A percentile compares a stretch with the other conserved stretches of the same genome.
phyloP scores from a whole-genome alignment of 352 stramenopile genomes.

The Aphanomyces astaci region DNA sequence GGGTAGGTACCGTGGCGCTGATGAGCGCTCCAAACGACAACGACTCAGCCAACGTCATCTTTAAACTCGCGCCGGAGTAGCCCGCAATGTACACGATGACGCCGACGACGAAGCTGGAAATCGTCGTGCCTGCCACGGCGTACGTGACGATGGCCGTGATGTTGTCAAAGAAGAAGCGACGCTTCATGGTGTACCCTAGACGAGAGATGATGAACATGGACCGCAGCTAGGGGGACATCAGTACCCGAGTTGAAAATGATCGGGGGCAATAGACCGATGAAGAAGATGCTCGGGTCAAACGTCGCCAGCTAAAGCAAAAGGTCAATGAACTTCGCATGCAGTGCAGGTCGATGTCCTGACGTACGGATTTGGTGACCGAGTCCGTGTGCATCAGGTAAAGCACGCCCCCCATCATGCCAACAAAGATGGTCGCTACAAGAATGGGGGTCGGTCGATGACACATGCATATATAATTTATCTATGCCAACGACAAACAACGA shows the following conservation, averaged over 20 bases:
- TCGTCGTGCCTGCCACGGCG: slow-evolving; percentile 84
- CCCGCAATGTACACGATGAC: slow-evolving; percentile 64
- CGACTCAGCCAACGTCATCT: slow-evolving; percentile 80
- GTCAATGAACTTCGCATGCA: no score
- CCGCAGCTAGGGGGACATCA: background rate
- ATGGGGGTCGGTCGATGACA: background rate
- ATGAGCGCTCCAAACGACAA: slow-evolving; percentile 90
- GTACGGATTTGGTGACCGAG: slow-evolving; percentile 20
- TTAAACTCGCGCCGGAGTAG: slow-evolving; percentile 52
- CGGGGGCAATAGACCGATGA: slow-evolving; percentile 86
- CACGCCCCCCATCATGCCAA: slow-evolving; percentile 17
- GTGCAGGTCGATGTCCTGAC: background rate
- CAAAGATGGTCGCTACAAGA: slow-evolving; percentile 20
- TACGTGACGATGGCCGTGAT: slow-evolving; percentile 85
- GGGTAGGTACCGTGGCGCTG: slow-evolving; percentile 56
- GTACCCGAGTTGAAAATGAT: slow-evolving; percentile 92
- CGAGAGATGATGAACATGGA: background rate
- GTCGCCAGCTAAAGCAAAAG: slow-evolving; percentile 20
- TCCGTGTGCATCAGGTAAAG: slow-evolving; percentile 18
- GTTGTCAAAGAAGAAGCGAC: slow-evolving; percentile 89
- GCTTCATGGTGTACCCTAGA: slow-evolving; percentile 81
- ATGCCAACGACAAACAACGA: no score
- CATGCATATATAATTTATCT: background rate
- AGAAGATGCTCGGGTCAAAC: slow-evolving; percentile 91
- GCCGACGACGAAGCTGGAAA: slow-evolving; percentile 83